Percentiles rank a stretch among this genome's conserved stretches.
phyloP scores from a whole-genome alignment of 148 eudicot genomes.

The Rhododendron williamsianum region DNA sequence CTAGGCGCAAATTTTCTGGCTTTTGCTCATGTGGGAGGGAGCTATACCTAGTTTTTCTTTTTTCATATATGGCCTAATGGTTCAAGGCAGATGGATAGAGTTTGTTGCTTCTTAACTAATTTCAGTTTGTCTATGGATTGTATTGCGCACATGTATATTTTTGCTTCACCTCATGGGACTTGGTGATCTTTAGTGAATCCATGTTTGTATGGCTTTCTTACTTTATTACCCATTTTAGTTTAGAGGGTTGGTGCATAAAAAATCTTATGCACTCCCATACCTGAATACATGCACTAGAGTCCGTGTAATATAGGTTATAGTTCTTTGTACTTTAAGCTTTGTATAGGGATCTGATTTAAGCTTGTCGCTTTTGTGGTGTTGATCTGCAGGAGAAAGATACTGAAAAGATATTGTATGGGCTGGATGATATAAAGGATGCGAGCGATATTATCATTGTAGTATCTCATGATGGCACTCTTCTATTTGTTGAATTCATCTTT shows the following conservation, averaged over 20 bases:
- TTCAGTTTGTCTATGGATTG: neutral
- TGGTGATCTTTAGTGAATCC: neutral
- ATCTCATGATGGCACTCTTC: neutral
- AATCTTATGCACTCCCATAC: neutral
- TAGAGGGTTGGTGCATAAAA: neutral
- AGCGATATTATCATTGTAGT: slow-evolving; percentile 68
- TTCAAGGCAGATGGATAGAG: neutral
- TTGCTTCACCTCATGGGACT: neutral
- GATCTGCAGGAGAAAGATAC: slow-evolving; percentile 63
- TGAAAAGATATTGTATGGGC: slow-evolving; percentile 80
- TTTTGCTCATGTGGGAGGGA: neutral
- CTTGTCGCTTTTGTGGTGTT: neutral
- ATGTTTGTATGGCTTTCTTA: neutral
- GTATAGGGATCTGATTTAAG: neutral
- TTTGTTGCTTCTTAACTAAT: neutral
- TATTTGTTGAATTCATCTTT: slow-evolving; percentile 8
- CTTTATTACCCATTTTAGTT: neutral
- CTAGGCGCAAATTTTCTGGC: too few species aligned
- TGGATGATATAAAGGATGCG: slow-evolving; percentile 73
- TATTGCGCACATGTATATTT: neutral
- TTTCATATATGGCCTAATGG: neutral
- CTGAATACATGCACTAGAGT: neutral
- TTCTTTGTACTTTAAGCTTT: neutral
- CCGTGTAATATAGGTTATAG: neutral
- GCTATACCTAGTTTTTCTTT: neutral